Percentiles rank a stretch among this genome's conserved stretches.
Conservation (phyloP, 116 monocot genomes). For the Phalaenopsis hybrid region DNA sequence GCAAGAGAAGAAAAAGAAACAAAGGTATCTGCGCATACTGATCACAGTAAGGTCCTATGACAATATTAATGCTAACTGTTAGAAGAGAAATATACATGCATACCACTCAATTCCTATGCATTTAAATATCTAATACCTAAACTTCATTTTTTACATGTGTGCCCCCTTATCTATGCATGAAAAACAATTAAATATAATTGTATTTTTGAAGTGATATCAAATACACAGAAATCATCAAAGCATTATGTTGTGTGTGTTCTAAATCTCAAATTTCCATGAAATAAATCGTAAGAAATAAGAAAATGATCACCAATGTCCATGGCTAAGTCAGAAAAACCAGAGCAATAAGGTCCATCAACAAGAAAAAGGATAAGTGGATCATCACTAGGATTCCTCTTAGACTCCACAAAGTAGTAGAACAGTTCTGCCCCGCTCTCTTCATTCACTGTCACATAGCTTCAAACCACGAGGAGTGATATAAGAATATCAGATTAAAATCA, state of each 20-base stretch:
- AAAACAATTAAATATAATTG: not conserved
- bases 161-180: no score
- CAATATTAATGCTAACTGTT: no score
- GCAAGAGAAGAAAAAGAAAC: no score
- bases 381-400: slow-evolving; percentile 22
- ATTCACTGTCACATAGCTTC: slow-evolving; percentile 19
- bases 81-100: no score
- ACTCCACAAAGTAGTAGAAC: slow-evolving; percentile 33
- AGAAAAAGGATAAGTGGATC: slow-evolving; percentile 32
- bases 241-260: no score
- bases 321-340: slow-evolving; percentile 12
- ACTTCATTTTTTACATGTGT: no score
- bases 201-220: not conserved
- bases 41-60: no score
- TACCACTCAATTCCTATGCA: no score
- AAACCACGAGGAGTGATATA: not conserved
- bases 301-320: slow-evolving; percentile 20
- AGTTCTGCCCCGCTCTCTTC: slow-evolving; percentile 16
- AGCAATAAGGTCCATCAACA: slow-evolving; percentile 18
- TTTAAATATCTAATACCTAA: no score
- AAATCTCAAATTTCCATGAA: not conserved
- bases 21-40: no score
- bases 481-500: not conserved
- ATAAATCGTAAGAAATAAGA: not conserved
- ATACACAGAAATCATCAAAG: not conserved